Evolutionary conservation across 148 eudicot genomes (phyloP).

Genomic region (Camellia lanceoleosa): DNA sequence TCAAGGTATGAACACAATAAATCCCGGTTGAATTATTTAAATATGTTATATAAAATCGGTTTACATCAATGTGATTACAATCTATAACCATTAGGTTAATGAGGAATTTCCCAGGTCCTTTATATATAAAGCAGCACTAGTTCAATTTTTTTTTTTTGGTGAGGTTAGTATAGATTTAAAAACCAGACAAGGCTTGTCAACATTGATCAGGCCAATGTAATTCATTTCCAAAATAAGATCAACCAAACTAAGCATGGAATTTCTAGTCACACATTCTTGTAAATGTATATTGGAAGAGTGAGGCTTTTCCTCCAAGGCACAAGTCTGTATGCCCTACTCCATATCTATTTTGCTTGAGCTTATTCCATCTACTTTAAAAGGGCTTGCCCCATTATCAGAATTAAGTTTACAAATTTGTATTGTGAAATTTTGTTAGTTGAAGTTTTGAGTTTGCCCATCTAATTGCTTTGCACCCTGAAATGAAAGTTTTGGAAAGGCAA

Average conservation of each 20-base stretch:
- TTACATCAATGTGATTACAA: neutral
- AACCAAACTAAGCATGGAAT: neutral
- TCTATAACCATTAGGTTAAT: neutral
- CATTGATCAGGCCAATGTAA: no score
- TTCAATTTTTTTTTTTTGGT: no score
- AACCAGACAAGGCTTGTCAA: no score
- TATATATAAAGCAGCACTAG: no score
- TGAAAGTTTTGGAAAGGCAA: neutral
- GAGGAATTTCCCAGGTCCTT: neutral
- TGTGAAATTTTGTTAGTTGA: neutral
- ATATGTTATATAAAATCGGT: neutral
- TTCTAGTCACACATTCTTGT: neutral
- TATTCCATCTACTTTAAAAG: neutral
- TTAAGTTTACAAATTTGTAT: neutral
- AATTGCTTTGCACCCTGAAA: neutral
- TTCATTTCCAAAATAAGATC: no score
- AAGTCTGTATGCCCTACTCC: neutral
- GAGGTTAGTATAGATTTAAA: no score
- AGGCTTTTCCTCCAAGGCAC: neutral
- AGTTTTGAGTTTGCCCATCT: neutral
- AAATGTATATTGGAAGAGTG: neutral
- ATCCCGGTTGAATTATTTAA: neutral
- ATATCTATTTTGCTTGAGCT: neutral
- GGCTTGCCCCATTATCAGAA: neutral
- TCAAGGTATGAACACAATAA: conserved; percentile 50